phyloP scores from a whole-genome alignment of 2,329 filamentous ascomycete species.

The Aspergillus latus region DNA sequence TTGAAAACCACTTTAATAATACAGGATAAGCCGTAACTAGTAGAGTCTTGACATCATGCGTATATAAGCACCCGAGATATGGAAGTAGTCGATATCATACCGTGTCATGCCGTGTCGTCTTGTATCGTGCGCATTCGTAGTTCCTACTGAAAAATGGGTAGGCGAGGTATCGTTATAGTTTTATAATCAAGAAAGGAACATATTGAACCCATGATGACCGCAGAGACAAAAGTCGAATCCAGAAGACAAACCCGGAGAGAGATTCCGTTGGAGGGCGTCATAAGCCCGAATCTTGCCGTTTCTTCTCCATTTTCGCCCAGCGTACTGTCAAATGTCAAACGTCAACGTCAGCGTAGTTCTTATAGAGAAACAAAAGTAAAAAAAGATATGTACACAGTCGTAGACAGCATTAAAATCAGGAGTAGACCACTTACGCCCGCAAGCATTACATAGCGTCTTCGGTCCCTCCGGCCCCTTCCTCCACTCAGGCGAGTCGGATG shows the following conservation, averaged over 20 bases:
- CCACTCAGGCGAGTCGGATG: constrained; percentile 92
- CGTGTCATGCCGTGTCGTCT: too few species aligned
- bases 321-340: constrained; percentile 43
- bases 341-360: not conserved
- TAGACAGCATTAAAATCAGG: not conserved
- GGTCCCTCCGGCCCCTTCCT: constrained; percentile 88
- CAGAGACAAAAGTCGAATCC: not conserved
- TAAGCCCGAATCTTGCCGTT: constrained; percentile 44
- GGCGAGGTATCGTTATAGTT: too few species aligned
- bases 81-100: too few species aligned
- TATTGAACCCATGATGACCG: too few species aligned
- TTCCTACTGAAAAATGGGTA: too few species aligned
- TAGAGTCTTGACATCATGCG: too few species aligned
- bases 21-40: too few species aligned
- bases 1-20: too few species aligned
- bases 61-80: too few species aligned
- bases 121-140: too few species aligned
- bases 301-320: constrained; percentile 75
- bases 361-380: not conserved
- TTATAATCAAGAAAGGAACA: too few species aligned
- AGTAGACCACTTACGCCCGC: constrained; percentile 63
- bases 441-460: constrained; percentile 94
- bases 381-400: not conserved
- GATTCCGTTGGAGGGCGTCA: not conserved
- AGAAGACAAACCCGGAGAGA: not conserved